Conservation (phyloP, 257 asterid species). For the Ehretia macrophylla region DNA sequence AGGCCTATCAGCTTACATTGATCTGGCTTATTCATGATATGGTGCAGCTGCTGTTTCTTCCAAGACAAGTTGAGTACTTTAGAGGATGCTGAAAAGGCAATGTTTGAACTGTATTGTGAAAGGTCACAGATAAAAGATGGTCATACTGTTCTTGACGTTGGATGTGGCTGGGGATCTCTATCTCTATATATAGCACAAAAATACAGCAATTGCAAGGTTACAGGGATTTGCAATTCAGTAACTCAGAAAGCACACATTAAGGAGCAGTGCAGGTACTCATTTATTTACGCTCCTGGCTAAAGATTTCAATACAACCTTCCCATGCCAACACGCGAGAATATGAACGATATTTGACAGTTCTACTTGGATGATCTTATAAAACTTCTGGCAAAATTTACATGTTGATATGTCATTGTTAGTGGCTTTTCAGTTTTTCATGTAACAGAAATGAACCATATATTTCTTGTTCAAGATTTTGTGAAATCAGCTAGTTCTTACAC, state of each 20-base stretch:
- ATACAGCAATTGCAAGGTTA: conserved; percentile 61
- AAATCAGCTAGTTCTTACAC: too few relatives aligned
- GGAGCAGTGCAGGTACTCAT: conserved; percentile 57
- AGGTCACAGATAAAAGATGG: conserved; percentile 77
- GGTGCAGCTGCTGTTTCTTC: conserved; percentile 73
- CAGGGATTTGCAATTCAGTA: conserved; percentile 82
- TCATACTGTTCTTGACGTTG: conserved; percentile 88
- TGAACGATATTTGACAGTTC: background rate
- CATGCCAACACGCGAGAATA: too few relatives aligned
- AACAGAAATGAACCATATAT: too few relatives aligned
- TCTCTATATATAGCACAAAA: conserved; percentile 67
- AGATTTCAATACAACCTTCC: too few relatives aligned
- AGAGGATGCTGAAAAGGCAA: conserved; percentile 89
- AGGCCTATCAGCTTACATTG: background rate
- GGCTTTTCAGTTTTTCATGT: too few relatives aligned
- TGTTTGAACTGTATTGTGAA: conserved; percentile 82
- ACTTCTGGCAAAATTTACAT: background rate
- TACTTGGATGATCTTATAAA: too few relatives aligned
- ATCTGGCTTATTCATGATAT: conserved; percentile 10
- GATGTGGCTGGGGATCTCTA: conserved; percentile 98
- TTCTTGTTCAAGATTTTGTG: too few relatives aligned
- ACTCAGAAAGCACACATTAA: conserved; percentile 82
- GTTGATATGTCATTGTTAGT: too few relatives aligned
- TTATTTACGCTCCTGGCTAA: background rate
- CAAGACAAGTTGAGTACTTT: conserved; percentile 54